Conservation (phyloP, 768 basidiomycete species). For the Neoboletus magnificus region DNA sequence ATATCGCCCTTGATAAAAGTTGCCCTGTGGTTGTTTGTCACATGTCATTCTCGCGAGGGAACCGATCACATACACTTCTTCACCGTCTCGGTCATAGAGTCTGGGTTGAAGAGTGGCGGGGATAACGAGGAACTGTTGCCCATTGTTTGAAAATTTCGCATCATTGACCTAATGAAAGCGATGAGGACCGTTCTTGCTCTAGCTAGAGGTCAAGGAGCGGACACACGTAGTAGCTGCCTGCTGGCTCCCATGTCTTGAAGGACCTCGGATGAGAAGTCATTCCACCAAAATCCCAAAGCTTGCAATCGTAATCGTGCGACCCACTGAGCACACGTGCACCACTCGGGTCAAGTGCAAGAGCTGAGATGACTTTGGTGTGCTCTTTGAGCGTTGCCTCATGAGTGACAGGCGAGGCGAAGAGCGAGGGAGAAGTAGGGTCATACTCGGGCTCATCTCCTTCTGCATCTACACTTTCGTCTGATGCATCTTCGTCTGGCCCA, state of each 20-base stretch:
- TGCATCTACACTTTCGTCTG: conserved; percentile 22
- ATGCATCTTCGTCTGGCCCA: conserved; percentile 18
- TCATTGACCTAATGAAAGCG: conserved; percentile 70
- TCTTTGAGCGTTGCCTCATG: conserved; percentile 93
- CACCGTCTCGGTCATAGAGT: conserved; percentile 88
- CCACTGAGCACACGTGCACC: conserved; percentile 90
- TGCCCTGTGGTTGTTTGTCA: conserved; percentile 59
- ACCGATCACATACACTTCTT: conserved; percentile 70
- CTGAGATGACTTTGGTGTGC: conserved; percentile 93
- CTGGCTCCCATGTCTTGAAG: conserved; percentile 95
- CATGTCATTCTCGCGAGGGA: conserved; percentile 29
- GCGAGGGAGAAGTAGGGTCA: conserved; percentile 44
- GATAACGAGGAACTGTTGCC: conserved; percentile 81
- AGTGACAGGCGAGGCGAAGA: conserved; percentile 68
- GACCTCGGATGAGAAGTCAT: conserved; percentile 90
- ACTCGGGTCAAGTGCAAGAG: conserved; percentile 88
- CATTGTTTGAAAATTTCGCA: conserved; percentile 83
- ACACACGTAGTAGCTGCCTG: conserved; percentile 84
- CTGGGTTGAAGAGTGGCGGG: conserved; percentile 86
- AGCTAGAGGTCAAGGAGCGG: not conserved
- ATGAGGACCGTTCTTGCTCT: not conserved
- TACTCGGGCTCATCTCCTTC: conserved; percentile 45
- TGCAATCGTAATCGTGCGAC: conserved; percentile 96
- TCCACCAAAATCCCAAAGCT: conserved; percentile 99
- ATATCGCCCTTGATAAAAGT: conserved; percentile 92